Conservation (phyloP, 129 eudicot species). For the Apium graveolens region DNA sequence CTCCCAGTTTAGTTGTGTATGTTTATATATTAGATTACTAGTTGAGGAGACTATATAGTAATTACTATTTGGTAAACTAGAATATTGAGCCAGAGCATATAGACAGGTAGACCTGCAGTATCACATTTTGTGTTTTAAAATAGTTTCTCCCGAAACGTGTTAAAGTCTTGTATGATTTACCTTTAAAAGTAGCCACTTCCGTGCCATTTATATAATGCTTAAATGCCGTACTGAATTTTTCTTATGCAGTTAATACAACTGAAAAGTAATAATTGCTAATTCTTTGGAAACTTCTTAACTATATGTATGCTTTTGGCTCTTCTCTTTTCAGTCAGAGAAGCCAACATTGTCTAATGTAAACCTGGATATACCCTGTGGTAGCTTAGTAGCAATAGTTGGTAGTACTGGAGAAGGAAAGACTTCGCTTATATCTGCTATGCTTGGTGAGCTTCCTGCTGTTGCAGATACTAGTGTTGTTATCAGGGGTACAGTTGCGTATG, state of each 20-base stretch:
- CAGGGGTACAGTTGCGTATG: constrained; percentile 91
- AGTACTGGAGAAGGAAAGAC: constrained; percentile 98
- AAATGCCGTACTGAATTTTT: background rate
- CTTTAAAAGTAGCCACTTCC: background rate
- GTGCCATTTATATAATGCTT: background rate
- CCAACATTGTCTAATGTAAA: constrained; percentile 73
- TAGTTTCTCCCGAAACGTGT: background rate
- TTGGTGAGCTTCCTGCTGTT: constrained; percentile 85
- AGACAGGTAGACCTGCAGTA: background rate
- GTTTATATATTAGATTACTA: background rate
- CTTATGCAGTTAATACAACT: background rate
- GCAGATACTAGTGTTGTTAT: constrained; percentile 53
- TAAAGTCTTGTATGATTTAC: background rate
- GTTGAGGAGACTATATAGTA: background rate
- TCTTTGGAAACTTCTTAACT: background rate
- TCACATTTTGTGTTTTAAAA: background rate
- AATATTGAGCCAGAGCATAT: background rate
- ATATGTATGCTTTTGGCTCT: background rate
- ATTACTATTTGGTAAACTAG: background rate
- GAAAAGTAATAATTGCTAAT: background rate
- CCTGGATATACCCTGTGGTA: constrained; percentile 68
- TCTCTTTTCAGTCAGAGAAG: constrained; percentile 57
- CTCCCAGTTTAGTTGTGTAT: background rate
- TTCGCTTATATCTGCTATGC: constrained; percentile 90
- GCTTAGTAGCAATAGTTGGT: constrained; percentile 84